A percentile compares a stretch with the other conserved stretches of the same genome.
Conservation (phyloP, 179 eudicot species). For the Silene vulgaris region DNA sequence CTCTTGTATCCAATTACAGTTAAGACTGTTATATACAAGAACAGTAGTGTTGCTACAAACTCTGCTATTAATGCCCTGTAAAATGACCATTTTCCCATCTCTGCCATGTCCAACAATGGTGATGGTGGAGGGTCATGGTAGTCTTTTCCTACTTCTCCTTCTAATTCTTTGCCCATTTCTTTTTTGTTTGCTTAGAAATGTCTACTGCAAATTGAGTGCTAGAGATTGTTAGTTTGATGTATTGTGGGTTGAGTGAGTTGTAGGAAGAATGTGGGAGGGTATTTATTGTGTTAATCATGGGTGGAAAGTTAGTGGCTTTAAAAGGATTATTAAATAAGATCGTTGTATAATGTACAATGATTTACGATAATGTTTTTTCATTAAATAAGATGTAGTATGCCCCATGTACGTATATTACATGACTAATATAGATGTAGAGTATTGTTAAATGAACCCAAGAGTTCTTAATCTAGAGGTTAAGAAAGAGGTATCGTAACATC, state of each 20-base stretch:
- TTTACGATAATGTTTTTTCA: no score
- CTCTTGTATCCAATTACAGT: constrained; percentile 56
- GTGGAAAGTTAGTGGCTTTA: neutral
- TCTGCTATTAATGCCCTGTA: constrained; percentile 65
- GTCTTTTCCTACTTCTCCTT: constrained; percentile 47
- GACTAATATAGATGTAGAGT: no score
- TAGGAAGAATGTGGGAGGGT: neutral
- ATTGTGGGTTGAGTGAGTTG: neutral
- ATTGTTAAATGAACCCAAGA: no score
- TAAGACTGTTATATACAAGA: constrained; percentile 51
- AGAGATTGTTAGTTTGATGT: neutral
- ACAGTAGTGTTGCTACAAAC: constrained; percentile 55
- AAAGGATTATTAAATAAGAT: neutral
- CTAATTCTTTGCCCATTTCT: constrained; percentile 48
- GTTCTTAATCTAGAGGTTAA: no score
- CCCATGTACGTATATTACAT: no score
- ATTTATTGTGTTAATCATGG: constrained; percentile 19
- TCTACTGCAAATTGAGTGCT: neutral
- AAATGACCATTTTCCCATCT: constrained; percentile 53
- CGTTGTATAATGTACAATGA: no score
- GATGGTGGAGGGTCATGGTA: constrained; percentile 70
- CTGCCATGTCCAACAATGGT: constrained; percentile 43
- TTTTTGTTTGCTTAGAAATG: neutral
- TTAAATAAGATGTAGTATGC: no score
- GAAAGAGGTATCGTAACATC: no score